Conservation (phyloP, 1,284 basidiomycete species). For the Sporisorium iseilematis-ciliati region DNA sequence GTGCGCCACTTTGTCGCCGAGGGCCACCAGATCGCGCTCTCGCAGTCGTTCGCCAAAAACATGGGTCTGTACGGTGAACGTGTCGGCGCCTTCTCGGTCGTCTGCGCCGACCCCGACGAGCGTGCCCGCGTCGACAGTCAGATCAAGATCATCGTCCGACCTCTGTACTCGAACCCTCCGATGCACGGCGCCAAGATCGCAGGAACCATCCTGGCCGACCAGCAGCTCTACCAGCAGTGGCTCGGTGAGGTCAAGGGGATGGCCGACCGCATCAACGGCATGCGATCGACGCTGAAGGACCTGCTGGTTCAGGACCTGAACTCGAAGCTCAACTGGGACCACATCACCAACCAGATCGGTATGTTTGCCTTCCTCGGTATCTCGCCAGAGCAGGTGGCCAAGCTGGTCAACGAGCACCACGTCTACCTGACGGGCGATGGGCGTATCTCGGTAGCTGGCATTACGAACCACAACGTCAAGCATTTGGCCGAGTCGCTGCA, state of each 20-base stretch:
- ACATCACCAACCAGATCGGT: slow-evolving; percentile 70
- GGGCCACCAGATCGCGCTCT: slow-evolving; percentile 65
- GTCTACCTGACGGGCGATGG: slow-evolving; percentile 70
- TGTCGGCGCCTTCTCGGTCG: slow-evolving; percentile 64
- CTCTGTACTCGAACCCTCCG: slow-evolving; percentile 98
- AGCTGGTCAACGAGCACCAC: slow-evolving; percentile 69
- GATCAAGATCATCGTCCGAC: slow-evolving; percentile 91
- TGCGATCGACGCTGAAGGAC: slow-evolving; percentile 67
- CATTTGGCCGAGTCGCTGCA: slow-evolving; percentile 68
- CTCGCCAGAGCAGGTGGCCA: slow-evolving; percentile 69
- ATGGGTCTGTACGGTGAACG: slow-evolving; percentile 71
- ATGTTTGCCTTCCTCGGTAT: slow-evolving; percentile 69
- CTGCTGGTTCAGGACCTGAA: slow-evolving; percentile 67
- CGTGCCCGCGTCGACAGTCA: slow-evolving; percentile 68
- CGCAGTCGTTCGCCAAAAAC: slow-evolving; percentile 69
- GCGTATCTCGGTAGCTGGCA: slow-evolving; percentile 70
- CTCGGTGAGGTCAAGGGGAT: slow-evolving; percentile 70
- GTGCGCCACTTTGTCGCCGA: slow-evolving; percentile 71
- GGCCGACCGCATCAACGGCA: slow-evolving; percentile 70
- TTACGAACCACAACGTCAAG: slow-evolving; percentile 67
- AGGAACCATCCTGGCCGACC: slow-evolving; percentile 70
- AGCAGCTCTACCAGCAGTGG: slow-evolving; percentile 71
- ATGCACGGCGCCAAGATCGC: slow-evolving; percentile 76
- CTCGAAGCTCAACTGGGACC: slow-evolving; percentile 70
- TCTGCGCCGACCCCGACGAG: slow-evolving; percentile 66